phyloP scores from a whole-genome alignment of 805 yeast species.

The Ogataea naganishii region DNA sequence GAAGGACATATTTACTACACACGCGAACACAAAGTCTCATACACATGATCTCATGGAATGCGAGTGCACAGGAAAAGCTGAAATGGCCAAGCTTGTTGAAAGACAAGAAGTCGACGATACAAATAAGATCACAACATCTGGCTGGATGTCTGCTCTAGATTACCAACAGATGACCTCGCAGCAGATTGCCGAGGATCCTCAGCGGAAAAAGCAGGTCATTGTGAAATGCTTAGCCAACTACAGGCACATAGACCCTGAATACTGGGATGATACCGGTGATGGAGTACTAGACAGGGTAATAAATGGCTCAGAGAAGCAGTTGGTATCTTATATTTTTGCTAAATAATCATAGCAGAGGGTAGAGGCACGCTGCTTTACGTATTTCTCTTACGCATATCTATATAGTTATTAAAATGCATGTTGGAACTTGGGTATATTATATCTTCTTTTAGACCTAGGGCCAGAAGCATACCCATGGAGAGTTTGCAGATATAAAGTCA shows the following conservation, averaged over 20 bases:
- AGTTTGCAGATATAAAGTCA: too few relatives aligned
- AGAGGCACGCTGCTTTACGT: not conserved
- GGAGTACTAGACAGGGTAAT: conserved; percentile 3
- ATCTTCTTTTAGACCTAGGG: too few relatives aligned
- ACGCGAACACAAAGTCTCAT: conserved; percentile 41
- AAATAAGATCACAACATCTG: conserved; percentile 11
- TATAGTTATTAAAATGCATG: not conserved
- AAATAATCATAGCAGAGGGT: conserved; percentile 9
- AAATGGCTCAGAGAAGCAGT: conserved; percentile 14
- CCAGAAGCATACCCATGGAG: too few relatives aligned
- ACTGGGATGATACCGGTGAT: not conserved
- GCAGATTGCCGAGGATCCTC: conserved; percentile 14
- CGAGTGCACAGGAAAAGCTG: conserved; percentile 51
- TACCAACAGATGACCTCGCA: conserved; percentile 23
- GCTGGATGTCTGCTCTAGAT: conserved; percentile 55
- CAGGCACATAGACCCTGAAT: conserved; percentile 49
- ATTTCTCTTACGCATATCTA: not conserved
- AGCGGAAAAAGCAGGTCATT: conserved; percentile 32
- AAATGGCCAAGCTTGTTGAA: conserved; percentile 8
- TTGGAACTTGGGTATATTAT: not conserved
- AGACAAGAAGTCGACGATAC: conserved; percentile 17
- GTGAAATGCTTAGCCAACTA: conserved; percentile 54
- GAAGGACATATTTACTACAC: conserved; percentile 63
- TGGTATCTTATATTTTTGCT: conserved; percentile 33
- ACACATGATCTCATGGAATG: conserved; percentile 76